These are phyloP conservation scores for Gossypium aridum DNA, from an alignment of 441 rosid genomes.

Conservation along the genomic window DNA sequence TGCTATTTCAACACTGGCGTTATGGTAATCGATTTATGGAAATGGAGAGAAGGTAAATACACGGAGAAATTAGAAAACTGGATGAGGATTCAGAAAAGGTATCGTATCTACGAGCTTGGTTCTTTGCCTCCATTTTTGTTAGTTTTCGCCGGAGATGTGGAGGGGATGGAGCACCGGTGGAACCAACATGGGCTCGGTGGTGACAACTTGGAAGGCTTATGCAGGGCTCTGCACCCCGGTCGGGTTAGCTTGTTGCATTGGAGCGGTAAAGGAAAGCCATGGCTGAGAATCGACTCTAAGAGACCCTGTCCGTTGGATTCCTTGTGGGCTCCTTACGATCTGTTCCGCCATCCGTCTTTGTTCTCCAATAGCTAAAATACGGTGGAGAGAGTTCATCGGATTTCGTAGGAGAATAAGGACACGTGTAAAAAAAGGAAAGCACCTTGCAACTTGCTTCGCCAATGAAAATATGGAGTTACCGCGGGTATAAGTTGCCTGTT, in stretches of 20 bases:
- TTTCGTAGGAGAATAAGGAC: not conserved
- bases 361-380: constrained; percentile 30
- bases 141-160: constrained; percentile 68
- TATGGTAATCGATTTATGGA: constrained; percentile 66
- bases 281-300: constrained; percentile 59
- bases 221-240: constrained; percentile 62
- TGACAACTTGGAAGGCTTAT: constrained; percentile 61
- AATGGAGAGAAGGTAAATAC: constrained; percentile 56
- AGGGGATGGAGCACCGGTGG: constrained; percentile 70
- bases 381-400: not conserved
- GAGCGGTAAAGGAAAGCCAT: constrained; percentile 84
- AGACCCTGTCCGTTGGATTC: constrained; percentile 58
- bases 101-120: constrained; percentile 64
- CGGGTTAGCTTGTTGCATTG: constrained; percentile 70
- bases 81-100: constrained; percentile 60
- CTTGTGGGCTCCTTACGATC: constrained; percentile 63
- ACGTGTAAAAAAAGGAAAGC: not conserved
- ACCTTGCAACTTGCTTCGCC: not conserved
- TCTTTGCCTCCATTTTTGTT: constrained; percentile 72
- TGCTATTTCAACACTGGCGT: constrained; percentile 84
- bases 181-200: constrained; percentile 81
- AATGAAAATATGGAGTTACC: not conserved
- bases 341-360: constrained; percentile 33
- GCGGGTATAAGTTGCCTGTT: not conserved
- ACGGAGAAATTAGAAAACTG: constrained; percentile 54